A percentile compares a stretch with the other conserved stretches of the same genome.
phyloP scores from a whole-genome alignment of 257 asterid genomes.

The Solanum pennellii region DNA sequence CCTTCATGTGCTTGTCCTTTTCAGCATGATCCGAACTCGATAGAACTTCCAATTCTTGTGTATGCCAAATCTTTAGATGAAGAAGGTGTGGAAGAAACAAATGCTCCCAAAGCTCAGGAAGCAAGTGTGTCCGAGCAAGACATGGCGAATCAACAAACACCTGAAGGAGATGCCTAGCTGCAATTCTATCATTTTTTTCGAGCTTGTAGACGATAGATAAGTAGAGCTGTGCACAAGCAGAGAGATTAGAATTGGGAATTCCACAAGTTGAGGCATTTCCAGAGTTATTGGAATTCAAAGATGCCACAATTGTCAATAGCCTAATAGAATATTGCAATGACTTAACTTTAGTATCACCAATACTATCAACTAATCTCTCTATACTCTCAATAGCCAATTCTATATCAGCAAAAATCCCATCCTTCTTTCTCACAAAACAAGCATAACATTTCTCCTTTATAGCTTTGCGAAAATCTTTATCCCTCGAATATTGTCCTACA shows the following conservation, averaged over 20 bases:
- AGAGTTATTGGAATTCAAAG: conserved; percentile 15
- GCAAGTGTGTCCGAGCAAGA: conserved; percentile 57
- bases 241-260: conserved; percentile 18
- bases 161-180: conserved; percentile 53
- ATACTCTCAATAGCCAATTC: conserved; percentile 42
- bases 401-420: conserved; percentile 22
- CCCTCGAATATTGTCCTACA: conserved; percentile 37
- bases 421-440: conserved; percentile 20
- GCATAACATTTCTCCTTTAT: conserved; percentile 38
- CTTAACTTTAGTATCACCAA: conserved; percentile 18
- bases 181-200: conserved; percentile 34
- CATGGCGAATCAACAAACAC: conserved; percentile 52
- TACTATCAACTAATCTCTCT: conserved; percentile 35
- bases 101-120: conserved; percentile 76
- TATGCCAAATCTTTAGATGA: conserved; percentile 72
- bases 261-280: conserved; percentile 10
- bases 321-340: conserved; percentile 36
- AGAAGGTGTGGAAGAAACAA: conserved; percentile 81
- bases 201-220: conserved; percentile 53
- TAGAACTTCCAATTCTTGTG: conserved; percentile 36
- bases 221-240: conserved; percentile 71
- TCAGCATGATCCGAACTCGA: conserved; percentile 16
- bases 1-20: conserved; percentile 26
- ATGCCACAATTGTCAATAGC: conserved; percentile 30
- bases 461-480: conserved; percentile 21